phyloP scores from a whole-genome alignment of 768 basidiomycete species.

The Tubosaeta sp. region DNA sequence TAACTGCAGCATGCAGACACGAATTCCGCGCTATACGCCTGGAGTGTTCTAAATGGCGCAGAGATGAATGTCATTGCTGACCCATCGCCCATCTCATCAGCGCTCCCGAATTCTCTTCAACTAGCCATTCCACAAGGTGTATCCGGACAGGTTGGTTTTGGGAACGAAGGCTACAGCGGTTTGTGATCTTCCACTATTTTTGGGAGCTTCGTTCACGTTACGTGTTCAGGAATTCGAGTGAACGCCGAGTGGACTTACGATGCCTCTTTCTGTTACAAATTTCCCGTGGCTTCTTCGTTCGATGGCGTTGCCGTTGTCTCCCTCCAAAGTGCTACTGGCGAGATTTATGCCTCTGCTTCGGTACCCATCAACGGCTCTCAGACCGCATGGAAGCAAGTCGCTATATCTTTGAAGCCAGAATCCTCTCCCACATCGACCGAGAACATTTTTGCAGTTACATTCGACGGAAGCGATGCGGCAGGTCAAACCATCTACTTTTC shows the following conservation, averaged over 20 bases:
- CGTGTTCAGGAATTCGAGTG: slow-evolving; percentile 49
- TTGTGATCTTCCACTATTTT: slow-evolving; percentile 2
- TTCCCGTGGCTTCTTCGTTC: slow-evolving; percentile 43
- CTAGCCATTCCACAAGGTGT: slow-evolving; percentile 40
- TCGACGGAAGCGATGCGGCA: slow-evolving; percentile 39
- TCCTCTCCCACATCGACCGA: slow-evolving; percentile 36
- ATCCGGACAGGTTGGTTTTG: slow-evolving; percentile 46
- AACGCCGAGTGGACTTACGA: slow-evolving; percentile 48
- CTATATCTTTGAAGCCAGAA: slow-evolving; percentile 39
- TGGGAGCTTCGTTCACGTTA: not conserved
- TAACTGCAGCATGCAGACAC: slow-evolving; percentile 36
- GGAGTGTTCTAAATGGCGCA: slow-evolving; percentile 47
- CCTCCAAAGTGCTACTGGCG: slow-evolving; percentile 43
- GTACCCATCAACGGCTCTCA: slow-evolving; percentile 39
- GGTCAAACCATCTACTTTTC: slow-evolving; percentile 52
- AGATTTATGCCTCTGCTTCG: slow-evolving; percentile 38
- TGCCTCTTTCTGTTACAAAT: slow-evolving; percentile 57
- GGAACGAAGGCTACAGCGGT: slow-evolving; percentile 59
- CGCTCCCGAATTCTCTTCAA: slow-evolving; percentile 60
- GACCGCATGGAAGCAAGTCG: slow-evolving; percentile 48
- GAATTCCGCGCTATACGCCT: slow-evolving; percentile 44
- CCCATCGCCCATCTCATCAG: slow-evolving; percentile 47
- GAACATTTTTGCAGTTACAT: slow-evolving; percentile 52
- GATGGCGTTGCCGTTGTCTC: slow-evolving; percentile 39
- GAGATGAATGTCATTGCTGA: slow-evolving; percentile 49